phyloP scores from a whole-genome alignment of 2,329 filamentous ascomycete species.

The Exserohilum turcica region DNA sequence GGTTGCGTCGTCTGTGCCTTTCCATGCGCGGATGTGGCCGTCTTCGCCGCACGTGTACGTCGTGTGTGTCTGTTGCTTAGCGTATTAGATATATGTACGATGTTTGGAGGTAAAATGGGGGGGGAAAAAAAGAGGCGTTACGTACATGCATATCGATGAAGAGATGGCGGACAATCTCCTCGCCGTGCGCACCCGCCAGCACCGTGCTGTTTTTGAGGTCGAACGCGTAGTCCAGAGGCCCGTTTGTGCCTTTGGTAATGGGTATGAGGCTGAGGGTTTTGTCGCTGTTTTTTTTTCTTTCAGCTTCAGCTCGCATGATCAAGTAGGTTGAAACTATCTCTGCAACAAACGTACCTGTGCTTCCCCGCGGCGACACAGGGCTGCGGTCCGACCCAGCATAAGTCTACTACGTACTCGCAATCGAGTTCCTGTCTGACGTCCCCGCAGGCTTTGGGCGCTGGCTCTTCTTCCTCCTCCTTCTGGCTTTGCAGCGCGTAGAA shows the following conservation, averaged over 20 bases:
- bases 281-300: slow-evolving; percentile 26
- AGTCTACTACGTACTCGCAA: slow-evolving; percentile 75
- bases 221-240: slow-evolving; percentile 40
- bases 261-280: slow-evolving; percentile 40
- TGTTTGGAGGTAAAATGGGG: too few relatives aligned
- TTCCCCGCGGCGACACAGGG: slow-evolving; percentile 69
- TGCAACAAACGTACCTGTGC: slow-evolving; percentile 62
- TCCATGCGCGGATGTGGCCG: slow-evolving; percentile 53
- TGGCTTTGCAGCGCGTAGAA: slow-evolving; percentile 72
- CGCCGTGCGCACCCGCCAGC: slow-evolving; percentile 53
- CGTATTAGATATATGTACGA: too few relatives aligned
- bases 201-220: slow-evolving; percentile 28
- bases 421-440: slow-evolving; percentile 69
- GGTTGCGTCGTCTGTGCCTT: slow-evolving; percentile 21
- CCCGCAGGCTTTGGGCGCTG: slow-evolving; percentile 60
- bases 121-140: background rate
- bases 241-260: slow-evolving; percentile 25
- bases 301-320: background rate
- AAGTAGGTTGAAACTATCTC: too few relatives aligned
- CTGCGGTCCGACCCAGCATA: slow-evolving; percentile 65
- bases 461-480: slow-evolving; percentile 61
- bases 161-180: slow-evolving; percentile 56
- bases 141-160: slow-evolving; percentile 48
- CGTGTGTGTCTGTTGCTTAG: slow-evolving; percentile 32
- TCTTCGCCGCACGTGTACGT: slow-evolving; percentile 59